phyloP scores from a whole-genome alignment of 257 asterid genomes.

The Solanum okadae region DNA sequence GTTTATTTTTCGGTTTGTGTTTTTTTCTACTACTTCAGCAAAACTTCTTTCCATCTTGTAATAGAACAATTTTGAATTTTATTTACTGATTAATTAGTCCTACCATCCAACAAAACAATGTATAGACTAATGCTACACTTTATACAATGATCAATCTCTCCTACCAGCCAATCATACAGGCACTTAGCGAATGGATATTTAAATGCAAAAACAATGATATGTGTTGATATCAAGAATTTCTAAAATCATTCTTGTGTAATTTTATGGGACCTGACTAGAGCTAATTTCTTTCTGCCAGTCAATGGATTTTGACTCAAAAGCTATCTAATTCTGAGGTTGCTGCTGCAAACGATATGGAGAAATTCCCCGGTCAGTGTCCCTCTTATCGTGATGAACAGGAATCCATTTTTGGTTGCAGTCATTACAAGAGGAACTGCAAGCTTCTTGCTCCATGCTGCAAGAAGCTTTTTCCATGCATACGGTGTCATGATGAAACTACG shows the following conservation, averaged over 20 bases:
- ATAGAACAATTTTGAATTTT: background rate
- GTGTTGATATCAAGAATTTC: background rate
- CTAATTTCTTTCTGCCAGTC: slow-evolving; percentile 30
- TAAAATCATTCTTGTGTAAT: background rate
- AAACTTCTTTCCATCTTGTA: background rate
- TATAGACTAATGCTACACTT: background rate
- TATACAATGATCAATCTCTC: background rate
- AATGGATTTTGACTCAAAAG: slow-evolving; percentile 58
- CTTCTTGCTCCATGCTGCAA: slow-evolving; percentile 76
- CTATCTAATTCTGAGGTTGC: slow-evolving; percentile 25
- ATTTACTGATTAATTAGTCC: background rate
- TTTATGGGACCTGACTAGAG: slow-evolving; percentile 3
- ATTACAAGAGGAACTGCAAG: slow-evolving; percentile 78
- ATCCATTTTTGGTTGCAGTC: slow-evolving; percentile 57
- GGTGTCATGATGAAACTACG: slow-evolving; percentile 75
- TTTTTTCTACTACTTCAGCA: background rate
- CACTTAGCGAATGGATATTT: background rate
- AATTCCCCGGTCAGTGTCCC: slow-evolving; percentile 52
- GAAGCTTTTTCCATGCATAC: slow-evolving; percentile 70
- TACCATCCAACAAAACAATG: background rate
- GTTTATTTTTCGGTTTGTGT: background rate
- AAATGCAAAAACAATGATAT: background rate
- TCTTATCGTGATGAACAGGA: slow-evolving; percentile 48
- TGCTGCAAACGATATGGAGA: slow-evolving; percentile 27
- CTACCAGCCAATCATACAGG: background rate